Conservation (phyloP, 2,329 filamentous ascomycete genomes). For the Madurella mycetomatis region DNA sequence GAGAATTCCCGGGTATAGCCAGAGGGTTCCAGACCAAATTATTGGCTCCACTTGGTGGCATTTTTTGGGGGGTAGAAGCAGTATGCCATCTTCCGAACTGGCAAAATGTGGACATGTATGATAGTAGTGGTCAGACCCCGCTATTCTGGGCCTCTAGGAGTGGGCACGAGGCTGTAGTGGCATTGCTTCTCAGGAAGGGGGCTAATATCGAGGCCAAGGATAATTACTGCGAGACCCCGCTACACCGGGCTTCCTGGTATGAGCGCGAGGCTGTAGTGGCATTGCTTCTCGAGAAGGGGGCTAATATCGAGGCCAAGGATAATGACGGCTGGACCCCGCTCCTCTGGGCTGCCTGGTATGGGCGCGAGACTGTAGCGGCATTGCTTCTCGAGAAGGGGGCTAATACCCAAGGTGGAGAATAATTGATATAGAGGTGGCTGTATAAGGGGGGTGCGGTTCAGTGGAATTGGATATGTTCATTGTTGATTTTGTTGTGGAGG, state of each 20-base stretch:
- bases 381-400: conserved; percentile 3
- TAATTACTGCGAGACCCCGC: neutral
- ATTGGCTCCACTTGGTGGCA: conserved; percentile 16
- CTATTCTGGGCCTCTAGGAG: too few relatives aligned
- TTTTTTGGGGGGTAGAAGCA: conserved; percentile 14
- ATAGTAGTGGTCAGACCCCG: too few relatives aligned
- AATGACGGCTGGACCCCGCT: neutral
- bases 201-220: neutral
- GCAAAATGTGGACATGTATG: too few relatives aligned
- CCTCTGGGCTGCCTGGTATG: neutral
- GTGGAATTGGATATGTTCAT: too few relatives aligned
- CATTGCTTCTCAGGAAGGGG: neutral
- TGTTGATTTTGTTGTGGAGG: too few relatives aligned
- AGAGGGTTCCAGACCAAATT: neutral
- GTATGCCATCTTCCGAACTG: neutral
- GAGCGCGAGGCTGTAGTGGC: neutral
- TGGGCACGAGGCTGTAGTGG: neutral
- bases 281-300: neutral
- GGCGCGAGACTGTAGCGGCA: neutral
- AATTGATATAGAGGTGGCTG: too few relatives aligned
- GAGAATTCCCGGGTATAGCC: neutral
- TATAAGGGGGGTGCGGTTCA: too few relatives aligned
- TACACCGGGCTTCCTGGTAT: neutral
- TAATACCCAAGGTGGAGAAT: too few relatives aligned
- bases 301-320: conserved; percentile 2